A percentile compares a stretch with the other conserved stretches of the same genome.
phyloP scores from a whole-genome alignment of 2,329 filamentous ascomycete genomes.

The Leptographium wingfieldii region DNA sequence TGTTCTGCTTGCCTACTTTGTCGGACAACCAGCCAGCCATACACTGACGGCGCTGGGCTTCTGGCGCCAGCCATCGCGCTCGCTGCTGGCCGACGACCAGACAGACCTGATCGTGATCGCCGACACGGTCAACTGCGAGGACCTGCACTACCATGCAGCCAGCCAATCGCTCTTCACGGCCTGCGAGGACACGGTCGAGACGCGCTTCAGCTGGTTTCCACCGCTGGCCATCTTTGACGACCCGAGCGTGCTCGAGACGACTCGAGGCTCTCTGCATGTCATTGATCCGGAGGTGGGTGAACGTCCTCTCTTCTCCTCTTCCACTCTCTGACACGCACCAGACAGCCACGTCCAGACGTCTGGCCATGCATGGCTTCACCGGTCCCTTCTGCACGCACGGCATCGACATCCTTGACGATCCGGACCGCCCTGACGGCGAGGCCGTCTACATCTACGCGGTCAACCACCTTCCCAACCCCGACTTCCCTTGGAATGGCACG shows the following conservation, averaged over 20 bases:
- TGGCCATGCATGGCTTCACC: conserved; percentile 37
- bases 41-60: background rate
- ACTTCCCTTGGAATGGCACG: conserved; percentile 1
- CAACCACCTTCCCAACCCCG: conserved; percentile 43
- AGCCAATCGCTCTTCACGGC: conserved; percentile 41
- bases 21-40: background rate
- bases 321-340: background rate
- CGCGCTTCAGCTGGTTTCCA: conserved; percentile 40
- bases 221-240: conserved; percentile 28
- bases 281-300: conserved; percentile 38
- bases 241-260: conserved; percentile 20
- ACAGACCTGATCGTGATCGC: conserved; percentile 28
- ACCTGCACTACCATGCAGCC: conserved; percentile 40
- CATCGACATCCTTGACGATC: conserved; percentile 44
- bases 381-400: conserved; percentile 46
- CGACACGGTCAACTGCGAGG: conserved; percentile 45
- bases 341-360: conserved; percentile 24
- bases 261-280: conserved; percentile 34
- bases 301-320: background rate
- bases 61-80: background rate
- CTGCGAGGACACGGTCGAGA: conserved; percentile 32
- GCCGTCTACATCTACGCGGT: conserved; percentile 47
- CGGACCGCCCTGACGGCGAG: conserved; percentile 18
- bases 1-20: background rate
- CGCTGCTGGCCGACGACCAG: background rate